phyloP scores from a whole-genome alignment of 2,329 filamentous ascomycete species.

The Cladophialophora psammophila region DNA sequence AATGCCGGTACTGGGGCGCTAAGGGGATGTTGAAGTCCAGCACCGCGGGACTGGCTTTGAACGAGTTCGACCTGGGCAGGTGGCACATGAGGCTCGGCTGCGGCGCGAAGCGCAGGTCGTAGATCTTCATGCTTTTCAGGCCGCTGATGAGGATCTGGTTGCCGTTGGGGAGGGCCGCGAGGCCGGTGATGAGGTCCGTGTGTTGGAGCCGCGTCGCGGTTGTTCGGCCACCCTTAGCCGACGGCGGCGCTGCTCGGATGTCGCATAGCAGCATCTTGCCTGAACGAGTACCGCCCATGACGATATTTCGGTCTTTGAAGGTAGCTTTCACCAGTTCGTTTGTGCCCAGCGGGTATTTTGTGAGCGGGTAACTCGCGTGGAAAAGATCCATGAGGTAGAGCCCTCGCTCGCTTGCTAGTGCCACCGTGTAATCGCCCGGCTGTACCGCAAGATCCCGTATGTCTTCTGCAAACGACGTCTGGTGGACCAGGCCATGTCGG shows the following conservation, averaged over 20 bases:
- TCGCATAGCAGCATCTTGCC: slow-evolving; percentile 34
- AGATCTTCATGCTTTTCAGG: slow-evolving; percentile 28
- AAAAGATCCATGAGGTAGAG: slow-evolving; percentile 7
- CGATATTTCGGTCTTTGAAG: slow-evolving; percentile 34
- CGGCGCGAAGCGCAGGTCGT: slow-evolving; percentile 36
- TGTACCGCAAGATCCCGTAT: slow-evolving; percentile 3
- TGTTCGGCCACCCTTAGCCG: background rate
- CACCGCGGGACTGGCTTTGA: slow-evolving; percentile 14
- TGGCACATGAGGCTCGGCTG: slow-evolving; percentile 9
- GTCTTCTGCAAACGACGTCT: background rate
- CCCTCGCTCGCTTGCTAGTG: background rate
- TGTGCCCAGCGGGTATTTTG: background rate
- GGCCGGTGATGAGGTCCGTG: slow-evolving; percentile 28
- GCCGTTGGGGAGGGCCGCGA: slow-evolving; percentile 20
- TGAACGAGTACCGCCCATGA: slow-evolving; percentile 36
- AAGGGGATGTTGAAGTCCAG: slow-evolving; percentile 28
- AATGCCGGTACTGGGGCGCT: slow-evolving; percentile 22
- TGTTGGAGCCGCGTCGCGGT: slow-evolving; percentile 33
- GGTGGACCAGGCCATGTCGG: background rate
- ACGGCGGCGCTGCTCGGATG: slow-evolving; percentile 17
- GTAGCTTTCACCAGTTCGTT: slow-evolving; percentile 24
- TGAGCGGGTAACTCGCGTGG: background rate
- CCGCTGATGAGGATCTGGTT: slow-evolving; percentile 34
- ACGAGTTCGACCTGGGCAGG: background rate
- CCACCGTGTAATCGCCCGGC: slow-evolving; percentile 3